Percentiles rank a stretch among this genome's conserved stretches.
phyloP scores from a whole-genome alignment of 2,329 filamentous ascomycete genomes.

The Fusarium staphyleae region DNA sequence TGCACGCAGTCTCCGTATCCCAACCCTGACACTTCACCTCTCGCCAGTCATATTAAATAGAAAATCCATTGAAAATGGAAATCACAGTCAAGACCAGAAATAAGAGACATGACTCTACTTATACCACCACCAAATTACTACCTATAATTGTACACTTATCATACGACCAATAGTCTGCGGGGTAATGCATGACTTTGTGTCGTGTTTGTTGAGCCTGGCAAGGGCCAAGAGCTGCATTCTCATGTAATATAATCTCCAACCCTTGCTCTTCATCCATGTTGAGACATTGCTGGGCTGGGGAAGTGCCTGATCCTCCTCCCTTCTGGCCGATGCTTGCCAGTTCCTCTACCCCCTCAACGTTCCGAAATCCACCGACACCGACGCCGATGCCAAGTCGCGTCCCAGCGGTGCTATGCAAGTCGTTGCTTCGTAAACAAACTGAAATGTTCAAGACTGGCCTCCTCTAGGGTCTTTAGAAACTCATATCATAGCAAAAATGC shows the following conservation, averaged over 20 bases:
- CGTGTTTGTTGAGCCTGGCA: constrained; percentile 10
- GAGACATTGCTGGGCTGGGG: neutral
- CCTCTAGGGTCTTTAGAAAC: neutral
- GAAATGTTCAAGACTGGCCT: constrained; percentile 5
- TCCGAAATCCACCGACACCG: constrained; percentile 4
- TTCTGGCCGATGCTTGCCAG: neutral
- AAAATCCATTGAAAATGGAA: neutral
- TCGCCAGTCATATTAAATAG: neutral
- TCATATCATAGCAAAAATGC: constrained; percentile 13
- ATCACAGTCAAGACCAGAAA: neutral
- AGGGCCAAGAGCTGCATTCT: constrained; percentile 39
- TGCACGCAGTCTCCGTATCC: neutral
- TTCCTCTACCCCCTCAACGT: neutral
- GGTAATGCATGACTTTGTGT: constrained; percentile 36
- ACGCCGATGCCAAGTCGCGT: neutral
- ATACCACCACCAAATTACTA: constrained; percentile 17
- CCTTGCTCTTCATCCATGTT: constrained; percentile 30
- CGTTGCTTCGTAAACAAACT: constrained; percentile 31
- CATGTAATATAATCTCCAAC: constrained; percentile 36
- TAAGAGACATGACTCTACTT: constrained; percentile 18
- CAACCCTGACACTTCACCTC: neutral
- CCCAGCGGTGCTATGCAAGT: constrained; percentile 6
- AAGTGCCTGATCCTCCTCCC: constrained; percentile 18
- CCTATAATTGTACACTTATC: constrained; percentile 12
- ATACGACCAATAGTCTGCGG: constrained; percentile 28